A percentile compares a stretch with the other conserved stretches of the same genome.
These are phyloP conservation scores for Coniosporium apollinis DNA, from an alignment of 495 filamentous ascomycete genomes.

Conservation along the genomic window DNA sequence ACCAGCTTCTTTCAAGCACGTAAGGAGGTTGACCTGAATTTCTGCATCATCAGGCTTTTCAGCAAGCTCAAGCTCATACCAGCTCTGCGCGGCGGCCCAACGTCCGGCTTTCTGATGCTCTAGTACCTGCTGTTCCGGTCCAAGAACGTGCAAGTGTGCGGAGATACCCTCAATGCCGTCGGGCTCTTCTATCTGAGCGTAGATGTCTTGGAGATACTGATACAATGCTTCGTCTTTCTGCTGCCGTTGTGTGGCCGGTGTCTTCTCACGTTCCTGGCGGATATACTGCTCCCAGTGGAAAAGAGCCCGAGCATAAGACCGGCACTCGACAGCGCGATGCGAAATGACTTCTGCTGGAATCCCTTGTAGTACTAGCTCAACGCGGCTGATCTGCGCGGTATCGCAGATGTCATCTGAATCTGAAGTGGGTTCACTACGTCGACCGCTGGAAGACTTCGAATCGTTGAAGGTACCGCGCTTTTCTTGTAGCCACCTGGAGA, in stretches of 20 bases:
- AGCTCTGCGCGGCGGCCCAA: slow-evolving; percentile 95
- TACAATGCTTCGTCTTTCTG: slow-evolving; percentile 36
- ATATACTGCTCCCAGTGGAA: slow-evolving; percentile 92
- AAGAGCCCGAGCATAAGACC: slow-evolving; percentile 77
- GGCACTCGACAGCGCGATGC: slow-evolving; percentile 71
- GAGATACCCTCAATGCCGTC: slow-evolving; percentile 94
- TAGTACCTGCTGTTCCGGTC: slow-evolving; percentile 80
- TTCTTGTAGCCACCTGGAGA: slow-evolving; percentile 73
- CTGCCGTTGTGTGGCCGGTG: slow-evolving; percentile 1
- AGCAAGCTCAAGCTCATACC: slow-evolving; percentile 80
- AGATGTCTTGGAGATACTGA: slow-evolving; percentile 74
- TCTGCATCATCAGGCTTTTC: slow-evolving; percentile 61
- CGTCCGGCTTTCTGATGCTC: slow-evolving; percentile 86
- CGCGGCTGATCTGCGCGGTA: slow-evolving; percentile 37
- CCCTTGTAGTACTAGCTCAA: slow-evolving; percentile 43
- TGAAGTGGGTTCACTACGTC: slow-evolving; percentile 15
- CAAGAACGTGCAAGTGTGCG: slow-evolving; percentile 58
- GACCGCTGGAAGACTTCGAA: slow-evolving; percentile 13
- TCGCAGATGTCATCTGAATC: slow-evolving; percentile 20
- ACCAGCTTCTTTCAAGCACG: slow-evolving; percentile 80
- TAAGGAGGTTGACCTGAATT: slow-evolving; percentile 66
- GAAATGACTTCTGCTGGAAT: slow-evolving; percentile 81
- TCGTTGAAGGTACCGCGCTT: slow-evolving; percentile 42
- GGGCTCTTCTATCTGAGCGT: slow-evolving; percentile 91
- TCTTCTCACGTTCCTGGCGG: slow-evolving; percentile 30